Evolutionary conservation across 345 rosid species (phyloP).

Genomic region (Gossypium longicalyx): DNA sequence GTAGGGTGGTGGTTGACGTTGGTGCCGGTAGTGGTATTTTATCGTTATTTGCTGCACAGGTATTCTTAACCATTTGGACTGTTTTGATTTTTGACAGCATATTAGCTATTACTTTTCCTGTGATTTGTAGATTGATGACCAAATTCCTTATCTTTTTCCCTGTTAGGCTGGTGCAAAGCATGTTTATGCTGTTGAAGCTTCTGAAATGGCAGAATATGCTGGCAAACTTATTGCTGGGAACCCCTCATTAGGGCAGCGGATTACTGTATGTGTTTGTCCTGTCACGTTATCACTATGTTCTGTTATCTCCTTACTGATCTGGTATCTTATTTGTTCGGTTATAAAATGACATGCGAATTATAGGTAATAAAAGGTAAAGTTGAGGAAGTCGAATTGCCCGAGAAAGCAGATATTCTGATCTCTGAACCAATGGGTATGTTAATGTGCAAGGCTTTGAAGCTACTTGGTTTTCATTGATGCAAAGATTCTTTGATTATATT

Average conservation of each 20-base stretch:
- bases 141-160: slow-evolving; percentile 8
- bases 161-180: slow-evolving; percentile 97
- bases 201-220: slow-evolving; percentile 99
- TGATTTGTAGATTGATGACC: not conserved
- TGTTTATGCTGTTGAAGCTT: slow-evolving; percentile 99
- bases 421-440: slow-evolving; percentile 97
- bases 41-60: slow-evolving; percentile 98
- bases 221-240: slow-evolving; percentile 90
- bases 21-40: slow-evolving; percentile 99
- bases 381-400: slow-evolving; percentile 93
- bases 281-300: slow-evolving; percentile 7
- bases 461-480: slow-evolving; percentile 1
- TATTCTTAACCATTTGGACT: slow-evolving; percentile 18
- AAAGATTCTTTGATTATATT: not conserved
- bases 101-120: not conserved
- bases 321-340: slow-evolving; percentile 14
- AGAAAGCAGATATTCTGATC: slow-evolving; percentile 91
- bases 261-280: slow-evolving; percentile 57
- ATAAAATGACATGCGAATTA: slow-evolving; percentile 17
- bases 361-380: slow-evolving; percentile 96
- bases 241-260: slow-evolving; percentile 68
- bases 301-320: not conserved
- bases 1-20: slow-evolving; percentile 91
- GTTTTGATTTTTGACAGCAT: not conserved
- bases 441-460: slow-evolving; percentile 9